Base-by-base conservation (phyloP, 352 stramenopile genomes). In the Globisporangium echinulatum region DNA sequence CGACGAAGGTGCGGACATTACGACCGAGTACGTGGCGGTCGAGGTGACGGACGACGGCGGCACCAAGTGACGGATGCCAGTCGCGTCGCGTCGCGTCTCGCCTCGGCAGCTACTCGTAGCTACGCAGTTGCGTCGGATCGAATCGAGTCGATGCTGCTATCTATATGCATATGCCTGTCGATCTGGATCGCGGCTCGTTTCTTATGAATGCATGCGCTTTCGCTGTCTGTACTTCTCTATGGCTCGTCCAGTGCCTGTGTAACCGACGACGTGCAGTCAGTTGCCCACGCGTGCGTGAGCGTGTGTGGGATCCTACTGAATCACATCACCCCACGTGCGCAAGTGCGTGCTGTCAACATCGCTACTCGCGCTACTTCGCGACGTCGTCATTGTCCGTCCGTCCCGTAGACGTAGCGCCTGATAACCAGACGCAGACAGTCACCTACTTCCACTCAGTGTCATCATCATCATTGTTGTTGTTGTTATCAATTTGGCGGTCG, bases 1-100 rank as follows among this genome's bases (percentile, higher is more conserved):
- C 19, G 79, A 88, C 49, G 81, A 90, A 87, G 81, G 81, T 90
- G 74, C 79, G 79, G 70, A 69, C 70, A 62, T 63, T 42, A 67
- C 71, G 59, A 66, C 68, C 54, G 75, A 87, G 75, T 87, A 87
- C 66, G 61, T 84, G 49, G 79, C 68, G 58, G 70, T 89, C 52
- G 71, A 89, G 49, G 66, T 73, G 52, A 56, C 49, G 33, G 7
- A 13, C 40, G 40, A 44, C 40, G 40, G 25, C 7, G 66, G 52
- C 37, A 47, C 37, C 19, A 68, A 71, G 48, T 46, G 43, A 51
- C 19, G 17, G 3, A 9, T 17, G 44, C 13, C 14, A 42, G 40
- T 17, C 19, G 25, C 25, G 25, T 33, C 48, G 25, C 17, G 53
- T 50, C 53, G 17, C 19, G 15, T 36, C 46, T 17, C 15, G 46